Percentiles rank a stretch among this genome's conserved stretches.
phyloP scores from a whole-genome alignment of 2,329 filamentous ascomycete species.

The Fusarium pseudocircinatum region DNA sequence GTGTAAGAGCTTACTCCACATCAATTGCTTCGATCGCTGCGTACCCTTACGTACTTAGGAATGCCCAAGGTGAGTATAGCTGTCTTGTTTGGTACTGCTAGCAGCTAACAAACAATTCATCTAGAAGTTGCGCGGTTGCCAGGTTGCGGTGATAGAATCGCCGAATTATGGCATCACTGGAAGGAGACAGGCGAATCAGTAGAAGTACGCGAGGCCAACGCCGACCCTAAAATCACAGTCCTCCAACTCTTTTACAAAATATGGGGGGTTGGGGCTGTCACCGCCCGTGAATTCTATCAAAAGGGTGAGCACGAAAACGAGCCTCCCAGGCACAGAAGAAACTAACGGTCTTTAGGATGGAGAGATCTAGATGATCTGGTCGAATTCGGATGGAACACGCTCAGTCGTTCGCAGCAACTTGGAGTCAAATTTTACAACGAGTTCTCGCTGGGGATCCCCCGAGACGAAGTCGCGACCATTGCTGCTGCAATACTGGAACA shows the following conservation, averaged over 20 bases:
- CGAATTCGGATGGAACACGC: constrained; percentile 78
- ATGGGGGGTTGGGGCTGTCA: constrained; percentile 89
- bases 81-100: neutral
- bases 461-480: constrained; percentile 78
- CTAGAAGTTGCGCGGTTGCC: constrained; percentile 69
- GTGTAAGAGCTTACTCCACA: constrained; percentile 86
- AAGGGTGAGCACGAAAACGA: constrained; percentile 52
- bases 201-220: constrained; percentile 71
- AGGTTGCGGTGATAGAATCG: constrained; percentile 84
- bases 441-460: constrained; percentile 75
- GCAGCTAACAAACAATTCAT: neutral
- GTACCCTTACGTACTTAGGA: constrained; percentile 69
- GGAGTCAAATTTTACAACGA: constrained; percentile 95
- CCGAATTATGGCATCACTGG: constrained; percentile 81
- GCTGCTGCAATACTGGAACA: constrained; percentile 70
- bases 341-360: constrained; percentile 65
- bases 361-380: constrained; percentile 86
- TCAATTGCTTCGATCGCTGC: constrained; percentile 85
- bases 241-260: constrained; percentile 82
- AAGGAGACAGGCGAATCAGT: constrained; percentile 65
- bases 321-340: neutral
- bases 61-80: constrained; percentile 51
- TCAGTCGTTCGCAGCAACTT: constrained; percentile 88
- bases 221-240: constrained; percentile 70
- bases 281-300: constrained; percentile 82